These are phyloP conservation scores for Salix suchowensis DNA, from an alignment of 345 rosid species.

Conservation along the genomic window DNA sequence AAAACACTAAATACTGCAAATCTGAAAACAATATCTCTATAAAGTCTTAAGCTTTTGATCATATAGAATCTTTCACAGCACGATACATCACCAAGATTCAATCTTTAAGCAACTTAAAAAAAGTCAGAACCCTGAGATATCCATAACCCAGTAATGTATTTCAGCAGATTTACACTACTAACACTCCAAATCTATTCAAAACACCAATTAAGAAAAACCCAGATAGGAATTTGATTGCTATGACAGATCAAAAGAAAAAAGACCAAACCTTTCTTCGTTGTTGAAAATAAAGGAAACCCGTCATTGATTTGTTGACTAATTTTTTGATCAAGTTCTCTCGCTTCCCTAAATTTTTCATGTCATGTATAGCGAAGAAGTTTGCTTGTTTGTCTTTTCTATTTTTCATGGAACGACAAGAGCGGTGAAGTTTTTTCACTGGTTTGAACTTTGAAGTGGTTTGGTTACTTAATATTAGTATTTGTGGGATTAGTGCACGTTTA, in stretches of 20 bases:
- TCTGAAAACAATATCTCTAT: neutral
- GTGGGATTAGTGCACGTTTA: neutral
- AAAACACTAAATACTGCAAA: too few relatives aligned
- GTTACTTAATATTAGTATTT: neutral
- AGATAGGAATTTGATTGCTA: constrained; percentile 6
- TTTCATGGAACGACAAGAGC: neutral
- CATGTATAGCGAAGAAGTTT: neutral
- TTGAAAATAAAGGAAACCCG: constrained; percentile 9
- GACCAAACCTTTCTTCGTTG: constrained; percentile 22
- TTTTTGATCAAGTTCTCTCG: neutral
- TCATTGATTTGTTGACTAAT: neutral
- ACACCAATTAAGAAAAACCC: constrained; percentile 13
- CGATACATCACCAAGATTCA: neutral
- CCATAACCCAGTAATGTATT: constrained; percentile 13
- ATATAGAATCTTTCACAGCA: neutral
- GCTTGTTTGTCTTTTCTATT: neutral
- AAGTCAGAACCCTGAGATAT: constrained; percentile 16
- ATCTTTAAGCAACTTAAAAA: neutral
- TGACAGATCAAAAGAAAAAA: neutral
- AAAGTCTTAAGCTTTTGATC: neutral
- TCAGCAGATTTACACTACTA: neutral
- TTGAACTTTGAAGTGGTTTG: neutral
- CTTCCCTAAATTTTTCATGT: neutral
- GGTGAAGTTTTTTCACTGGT: neutral
- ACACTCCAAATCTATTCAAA: constrained; percentile 1